Evolutionary conservation across 495 filamentous ascomycete species (phyloP), one percentile per base, ranked within the genome.

Genomic region (Hyaloscypha variabilis): DNA sequence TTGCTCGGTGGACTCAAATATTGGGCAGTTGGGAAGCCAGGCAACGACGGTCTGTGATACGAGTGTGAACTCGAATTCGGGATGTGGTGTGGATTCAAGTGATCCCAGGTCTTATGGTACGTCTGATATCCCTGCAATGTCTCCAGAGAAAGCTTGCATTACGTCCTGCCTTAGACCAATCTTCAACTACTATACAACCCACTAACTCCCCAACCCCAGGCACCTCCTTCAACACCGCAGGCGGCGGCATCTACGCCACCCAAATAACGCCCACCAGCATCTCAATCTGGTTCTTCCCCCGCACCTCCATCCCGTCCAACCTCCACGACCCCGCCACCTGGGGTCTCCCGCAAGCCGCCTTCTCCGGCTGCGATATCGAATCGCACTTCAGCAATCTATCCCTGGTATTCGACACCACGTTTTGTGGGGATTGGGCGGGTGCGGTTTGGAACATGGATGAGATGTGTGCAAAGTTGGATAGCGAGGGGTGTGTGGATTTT

Each of bases 391-490:
- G 77, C 61, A 72, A 88, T 46, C 87, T 94, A 75, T 81, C 83
- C 21, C 88, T 96, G 55, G 81, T 95, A 58, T 87, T 96, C 71
- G 85, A 97, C 77, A 90, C 87, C 0, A 90, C 88, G 2, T 92
- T 97, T 76, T 97, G 94, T 76, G 94, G 94, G 53, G 88, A 92
- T 68, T 97, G 91, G 90, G 93, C 92, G 26, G 93, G 91, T 34
- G 80, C 29, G 14, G 51, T 54, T n/a, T 54, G 51, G 51, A 10
- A n/a, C 11, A 10, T 14, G 13, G 51, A 54, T 54, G 23, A 6
- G 3, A 24, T 23, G 8, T 54, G 51, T 28, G 25, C 23, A 0
- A 6, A 6, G 23, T 4, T 13, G 17, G 51, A 24, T 28, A 4
- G 8, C 11, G 19, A 46, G 14, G 21, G 23, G 8, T 54, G 51